phyloP scores from a whole-genome alignment of 2,329 filamentous ascomycete genomes.

The Diaporthe sp. region DNA sequence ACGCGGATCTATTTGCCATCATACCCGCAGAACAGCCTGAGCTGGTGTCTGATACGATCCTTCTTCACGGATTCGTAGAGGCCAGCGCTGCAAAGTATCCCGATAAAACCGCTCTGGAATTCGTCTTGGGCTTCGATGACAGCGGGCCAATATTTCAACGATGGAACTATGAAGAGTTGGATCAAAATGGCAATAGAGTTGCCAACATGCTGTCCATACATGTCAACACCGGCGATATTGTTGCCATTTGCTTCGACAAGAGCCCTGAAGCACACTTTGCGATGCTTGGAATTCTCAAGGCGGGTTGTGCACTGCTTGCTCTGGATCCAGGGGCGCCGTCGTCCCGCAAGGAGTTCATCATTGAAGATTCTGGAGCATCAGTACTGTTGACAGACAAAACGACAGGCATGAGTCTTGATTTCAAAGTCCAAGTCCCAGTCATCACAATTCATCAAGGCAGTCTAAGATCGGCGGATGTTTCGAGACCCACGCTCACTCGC shows the following conservation, averaged over 20 bases:
- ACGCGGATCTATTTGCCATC: constrained; percentile 68
- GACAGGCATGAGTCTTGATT: constrained; percentile 43
- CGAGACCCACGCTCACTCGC: constrained; percentile 42
- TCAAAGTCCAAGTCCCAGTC: constrained; percentile 45
- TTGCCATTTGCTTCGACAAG: constrained; percentile 86
- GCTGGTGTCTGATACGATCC: constrained; percentile 66
- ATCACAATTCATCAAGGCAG: constrained; percentile 46
- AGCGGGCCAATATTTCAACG: constrained; percentile 55
- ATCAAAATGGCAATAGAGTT: constrained; percentile 77
- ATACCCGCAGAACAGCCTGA: constrained; percentile 67
- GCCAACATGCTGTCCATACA: constrained; percentile 69
- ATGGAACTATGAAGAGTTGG: constrained; percentile 82
- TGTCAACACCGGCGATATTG: constrained; percentile 67
- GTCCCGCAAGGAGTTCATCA: constrained; percentile 80
- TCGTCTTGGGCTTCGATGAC: constrained; percentile 68
- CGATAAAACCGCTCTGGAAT: constrained; percentile 77
- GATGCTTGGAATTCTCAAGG: constrained; percentile 84
- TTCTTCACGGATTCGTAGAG: constrained; percentile 86
- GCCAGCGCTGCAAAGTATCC: constrained; percentile 65
- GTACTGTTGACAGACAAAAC: constrained; percentile 67
- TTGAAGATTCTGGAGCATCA: constrained; percentile 76
- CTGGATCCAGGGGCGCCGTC: constrained; percentile 80
- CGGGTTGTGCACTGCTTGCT: constrained; percentile 83
- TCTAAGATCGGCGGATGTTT: constrained; percentile 41
- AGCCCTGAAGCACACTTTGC: constrained; percentile 86